Evolutionary conservation across 805 yeast genomes (phyloP), one percentile per base, ranked within the genome.

Genomic region (Lachancea kluyveri): DNA sequence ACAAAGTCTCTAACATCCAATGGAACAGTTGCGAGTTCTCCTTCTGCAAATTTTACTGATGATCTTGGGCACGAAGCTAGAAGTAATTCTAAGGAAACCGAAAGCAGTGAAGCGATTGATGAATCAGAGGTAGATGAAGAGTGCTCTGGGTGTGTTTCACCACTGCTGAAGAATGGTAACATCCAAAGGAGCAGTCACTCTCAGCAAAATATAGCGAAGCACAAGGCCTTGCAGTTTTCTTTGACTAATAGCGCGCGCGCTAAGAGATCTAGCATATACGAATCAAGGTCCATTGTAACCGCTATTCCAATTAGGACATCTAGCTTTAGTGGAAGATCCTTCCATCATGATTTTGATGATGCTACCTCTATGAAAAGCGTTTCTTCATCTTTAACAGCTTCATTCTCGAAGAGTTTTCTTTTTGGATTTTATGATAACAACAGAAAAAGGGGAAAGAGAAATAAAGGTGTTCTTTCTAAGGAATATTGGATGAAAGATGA

Each of bases 401-500:
- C 70, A 0, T 48, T 64, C 23, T 64, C 70, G 0, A 62, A 54
- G 38, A 63, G 61, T 37, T 64, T 64, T 38, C 43, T 65, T 5
- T 64, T 61, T 35, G 68, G 67, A 0, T 64, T 65, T 34, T 57
- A 64, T 36, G 37, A 52, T 26, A 58, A 57, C 38, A 52, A 57
- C 33, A 54, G 43, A 31, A 52, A 50, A 30, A 48, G 45, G 28
- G 47, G 39, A 10, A 46, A 45, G 30, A 46, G 47, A 33, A 31
- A 44, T 22, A 46, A 45, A 26, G 46, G 45, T 2, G 33, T 64
- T 0, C 37, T 65, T 4, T 63, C 70, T 4, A 72, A 73, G 37
- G 90, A 86, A 50, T 90, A 86, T 54, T 90, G 98, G 98, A 79
- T 90, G 85, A 86, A 88, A 48, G 96, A 90, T 60, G 83, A 90